Base-by-base conservation (phyloP, 352 stramenopile species). In the Lagenidium giganteum region DNA sequence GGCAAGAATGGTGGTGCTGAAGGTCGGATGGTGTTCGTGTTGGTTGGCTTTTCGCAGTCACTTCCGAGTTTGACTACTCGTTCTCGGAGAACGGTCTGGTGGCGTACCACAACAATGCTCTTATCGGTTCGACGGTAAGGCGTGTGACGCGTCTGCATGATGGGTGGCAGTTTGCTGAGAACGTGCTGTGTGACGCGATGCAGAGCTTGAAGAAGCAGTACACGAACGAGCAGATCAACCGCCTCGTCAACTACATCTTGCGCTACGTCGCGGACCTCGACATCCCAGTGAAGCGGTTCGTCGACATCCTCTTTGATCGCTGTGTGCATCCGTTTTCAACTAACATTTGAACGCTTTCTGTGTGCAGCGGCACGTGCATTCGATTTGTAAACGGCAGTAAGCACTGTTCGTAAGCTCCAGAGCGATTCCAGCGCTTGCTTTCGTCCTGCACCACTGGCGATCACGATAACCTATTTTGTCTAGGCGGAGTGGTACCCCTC, bases 21-120 rank as follows among this genome's bases (percentile, higher is more conserved):
- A n/a, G n/a, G n/a, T n/a, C n/a, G n/a, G n/a, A n/a, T n/a, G n/a
- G n/a, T n/a, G n/a, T 33, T 12, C 31, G 25, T 33, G 25, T 33
- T 23, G 16, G 25, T 12, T 22, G n/a, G 4, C 17, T 13, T 52
- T 14, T 5, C 26, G 74, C 47, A 89, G 82, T 98, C 35, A 75
- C 77, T n/a, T 47, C 85, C 31, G 67, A 97, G 18, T 98, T 98
- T 61, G 93, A 98, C 56, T 99, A 97, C 75, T 98, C 95, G 69
- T 99, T 99, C 64, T 96, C 84, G 22, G 94, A 99, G 67, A 99
- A 99, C 67, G 96, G 96, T n/a, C 78, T 99, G 14, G 88, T 98
- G 35, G 96, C 89, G 3, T 99, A 97, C 70, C 96, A 98, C 62
- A 71, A 97, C 46, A 95, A 93, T 30, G 61, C 87, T 36, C 68